Base-by-base conservation (phyloP, 345 rosid species). In the Brassica nigra region DNA sequence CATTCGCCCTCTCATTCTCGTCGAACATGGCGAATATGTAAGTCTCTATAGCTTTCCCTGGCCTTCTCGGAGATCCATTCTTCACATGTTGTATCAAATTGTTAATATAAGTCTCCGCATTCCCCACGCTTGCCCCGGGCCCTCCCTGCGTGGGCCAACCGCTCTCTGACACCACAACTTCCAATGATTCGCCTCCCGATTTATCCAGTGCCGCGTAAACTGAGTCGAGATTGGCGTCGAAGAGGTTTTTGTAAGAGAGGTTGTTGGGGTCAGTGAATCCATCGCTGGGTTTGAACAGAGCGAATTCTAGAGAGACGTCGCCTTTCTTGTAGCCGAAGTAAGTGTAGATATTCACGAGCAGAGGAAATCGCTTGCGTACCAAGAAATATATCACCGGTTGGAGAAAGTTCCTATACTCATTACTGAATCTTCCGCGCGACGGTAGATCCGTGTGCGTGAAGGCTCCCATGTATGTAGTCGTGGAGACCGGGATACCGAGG, bases 11-110 rank as follows among this genome's bases (percentile, higher is more conserved):
- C 73, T 5, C 3, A 44, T 78, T 80, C 84, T 90, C 90, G 67
- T 90, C 85, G 75, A 82, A 89, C 39, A 34, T 34, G 49, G 54
- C 54, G 54, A 44, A 91, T 63, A 91, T 74, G 15, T 91, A 91
- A 0, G 95, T 87, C 81, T 89, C 93, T 8, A 87, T 84, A 3
- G 93, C 64, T 73, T 44, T 81, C 49, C 73, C 83, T 7, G 83
- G 82, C 72, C 20, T 85, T 79, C 66, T 85, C 8, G 88, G 86
- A 23, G 81, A 75, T 44, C 87, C 87, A 1, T 39, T 36, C 69
- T 77, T 85, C 64, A 83, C 87, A 70, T 83, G 86, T 5, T 68
- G 52, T 8, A 85, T 80, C 81, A 85, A 10, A 57, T 78, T 85
- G 8, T 68, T 78, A 42, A 54, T 75, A 67, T 85, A 85, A 8